Evolutionary conservation across 768 basidiomycete species (phyloP).

Genomic region (Boletus subparvulus): DNA sequence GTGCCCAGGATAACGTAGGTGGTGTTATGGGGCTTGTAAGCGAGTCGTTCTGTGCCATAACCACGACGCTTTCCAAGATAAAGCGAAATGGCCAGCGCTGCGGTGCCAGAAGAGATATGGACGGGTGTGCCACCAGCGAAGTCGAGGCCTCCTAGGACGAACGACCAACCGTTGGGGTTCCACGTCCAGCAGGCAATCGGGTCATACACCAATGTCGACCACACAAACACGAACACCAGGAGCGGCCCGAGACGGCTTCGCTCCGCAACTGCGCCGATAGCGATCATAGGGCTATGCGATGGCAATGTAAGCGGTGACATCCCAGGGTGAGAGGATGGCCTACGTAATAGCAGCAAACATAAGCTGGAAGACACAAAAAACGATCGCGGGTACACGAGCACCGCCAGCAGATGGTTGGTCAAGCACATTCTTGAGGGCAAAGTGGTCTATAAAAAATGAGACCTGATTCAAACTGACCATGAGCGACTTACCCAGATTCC

Average conservation of each 20-base stretch:
- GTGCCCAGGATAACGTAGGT: slow-evolving; percentile 94
- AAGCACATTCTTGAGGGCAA: slow-evolving; percentile 78
- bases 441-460: slow-evolving; percentile 58
- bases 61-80: slow-evolving; percentile 91
- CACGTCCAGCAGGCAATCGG: slow-evolving; percentile 97
- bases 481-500: slow-evolving; percentile 64
- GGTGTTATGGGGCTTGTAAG: slow-evolving; percentile 94
- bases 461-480: not conserved
- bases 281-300: slow-evolving; percentile 68
- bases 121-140: slow-evolving; percentile 97
- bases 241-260: slow-evolving; percentile 82
- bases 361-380: slow-evolving; percentile 83
- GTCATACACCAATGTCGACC: slow-evolving; percentile 89
- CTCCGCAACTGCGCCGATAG: slow-evolving; percentile 91
- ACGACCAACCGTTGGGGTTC: slow-evolving; percentile 79
- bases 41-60: slow-evolving; percentile 86
- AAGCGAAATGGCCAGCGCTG: slow-evolving; percentile 86
- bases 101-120: slow-evolving; percentile 92
- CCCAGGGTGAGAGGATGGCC: slow-evolving; percentile 22
- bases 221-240: slow-evolving; percentile 86
- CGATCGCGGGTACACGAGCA: slow-evolving; percentile 64
- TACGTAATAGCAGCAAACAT: slow-evolving; percentile 92
- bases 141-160: slow-evolving; percentile 77
- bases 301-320: slow-evolving; percentile 12
- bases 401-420: slow-evolving; percentile 74